Base-by-base conservation (phyloP, 805 yeast species). In the Zygotorulaspora sp. region DNA sequence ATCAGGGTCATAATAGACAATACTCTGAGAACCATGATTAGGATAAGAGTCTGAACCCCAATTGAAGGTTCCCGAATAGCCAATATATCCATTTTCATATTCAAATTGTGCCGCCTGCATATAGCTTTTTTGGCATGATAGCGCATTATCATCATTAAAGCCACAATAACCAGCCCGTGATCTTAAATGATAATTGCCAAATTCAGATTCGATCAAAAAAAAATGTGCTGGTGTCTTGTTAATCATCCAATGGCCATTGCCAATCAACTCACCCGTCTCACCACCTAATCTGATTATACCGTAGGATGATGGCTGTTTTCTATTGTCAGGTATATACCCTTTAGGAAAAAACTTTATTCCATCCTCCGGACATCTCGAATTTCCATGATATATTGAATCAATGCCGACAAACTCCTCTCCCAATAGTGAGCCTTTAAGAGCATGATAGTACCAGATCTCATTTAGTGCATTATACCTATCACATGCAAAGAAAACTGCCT, bases 191-290 rank as follows among this genome's bases (percentile, higher is more conserved):
- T 76, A 74, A n/a, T 92, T 92, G 3, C 92, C 92, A 60, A 77
- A 77, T 22, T 74, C 72, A 21, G 82, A 75, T 37, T 77, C 71
- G 21, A 61, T 53, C 17, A 83, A 50, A 17, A 70, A 70, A 63
- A 71, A 89, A 4, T 82, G 77, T 4, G 96, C 97, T 61, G 97
- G 90, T 0, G 92, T 77, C 1, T 96, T 96, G 27, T 65, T 58
- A 4, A 72, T 57, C 63, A 81, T 85, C 92, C 95, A 89, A 48
- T 77, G 74, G 3, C 98, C 98, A 53, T 77, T 83, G 43, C 83
- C 76, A 53, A 89, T 90, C 41, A 90, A 53, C 50, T 60, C 68
- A 1, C 86, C 88, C 14, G 55, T 51, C 22, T 57, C 52, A 12
- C 69, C 72, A 16, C 62, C 59, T 16, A 52, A 20, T 32, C 56